Base-by-base conservation (phyloP, 78 protist genomes). In the Dictyostelium citrinum region DNA sequence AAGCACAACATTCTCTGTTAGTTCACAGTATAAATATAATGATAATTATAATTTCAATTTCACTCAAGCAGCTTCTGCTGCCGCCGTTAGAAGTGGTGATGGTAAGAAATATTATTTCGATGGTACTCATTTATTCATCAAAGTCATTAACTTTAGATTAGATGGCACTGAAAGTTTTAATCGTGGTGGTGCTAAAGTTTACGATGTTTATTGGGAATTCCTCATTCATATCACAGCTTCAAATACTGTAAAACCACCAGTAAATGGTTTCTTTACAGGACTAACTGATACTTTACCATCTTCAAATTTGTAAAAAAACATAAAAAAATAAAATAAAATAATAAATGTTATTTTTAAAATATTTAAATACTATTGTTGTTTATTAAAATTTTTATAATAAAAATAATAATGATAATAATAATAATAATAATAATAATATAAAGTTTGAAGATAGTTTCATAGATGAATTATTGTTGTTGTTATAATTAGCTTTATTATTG, bases 91-190 rank as follows among this genome's bases (percentile, higher is more conserved):
- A 83, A 41, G n/a, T 20, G 92, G 92, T 61, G 33, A 85, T 76
- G 92, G 92, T 16, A 55, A 58, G 41, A 76, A 24, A 33, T 85
- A 85, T 22, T 75, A 58, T 43, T 85, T 85, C 45, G 92, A 85
- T 76, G 81, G 78, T 39, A 39, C 92, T 8, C 22, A 55, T 76
- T 61, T 85, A 6, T 85, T 24, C 55, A 72, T 84, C 2, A 84
- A 84, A 75, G 17, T 74, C 12, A 24, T 84, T 10, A 58, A 84
- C 74, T 45, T 45, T 31, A 11, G 24, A 31, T 27, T 29, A 6
- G 33, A 29, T 7, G 33, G 46, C 16, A 43, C 61, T 14, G 82
- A 84, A 37, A 33, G 37, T 6, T 84, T 84, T 27, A 16, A 16
- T n/a, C 31, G 91, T 33, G 55, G 64, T 27, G 82, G 82, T n/a